Percentiles rank a stretch among this genome's conserved stretches.
Conservation (phyloP, 2,329 filamentous ascomycete species). For the Colletotrichum magnum region DNA sequence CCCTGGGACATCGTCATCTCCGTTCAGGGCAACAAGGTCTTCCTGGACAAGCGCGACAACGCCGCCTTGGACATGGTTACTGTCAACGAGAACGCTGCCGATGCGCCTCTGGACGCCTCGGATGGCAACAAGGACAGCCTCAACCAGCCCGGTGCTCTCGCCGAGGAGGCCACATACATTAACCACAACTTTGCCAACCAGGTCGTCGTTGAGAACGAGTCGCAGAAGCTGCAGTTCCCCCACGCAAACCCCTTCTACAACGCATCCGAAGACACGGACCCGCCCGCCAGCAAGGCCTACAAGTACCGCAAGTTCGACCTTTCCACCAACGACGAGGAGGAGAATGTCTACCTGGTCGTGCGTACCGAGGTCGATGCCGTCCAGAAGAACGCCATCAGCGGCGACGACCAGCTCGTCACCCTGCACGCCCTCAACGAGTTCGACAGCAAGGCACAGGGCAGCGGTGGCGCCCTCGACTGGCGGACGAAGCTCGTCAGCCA, state of each 20-base stretch:
- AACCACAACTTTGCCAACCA: constrained; percentile 99
- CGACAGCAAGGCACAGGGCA: constrained; percentile 96
- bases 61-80: constrained; percentile 97
- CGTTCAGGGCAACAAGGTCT: constrained; percentile 95
- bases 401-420: constrained; percentile 91
- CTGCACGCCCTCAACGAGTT: constrained; percentile 99
- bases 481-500: constrained; percentile 93
- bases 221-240: constrained; percentile 84
- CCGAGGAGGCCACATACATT: constrained; percentile 98
- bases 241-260: constrained; percentile 99
- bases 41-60: constrained; percentile 98
- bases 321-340: constrained; percentile 91
- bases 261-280: constrained; percentile 90
- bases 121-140: constrained; percentile 95
- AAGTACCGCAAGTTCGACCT: constrained; percentile 98
- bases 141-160: constrained; percentile 93
- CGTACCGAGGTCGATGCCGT: constrained; percentile 96
- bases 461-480: constrained; percentile 97
- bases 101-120: constrained; percentile 90
- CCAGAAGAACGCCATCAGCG: constrained; percentile 92
- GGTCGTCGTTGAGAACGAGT: constrained; percentile 87
- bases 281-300: constrained; percentile 96
- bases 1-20: constrained; percentile 98
- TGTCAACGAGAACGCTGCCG: constrained; percentile 98
- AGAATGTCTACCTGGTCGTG: constrained; percentile 89